These are phyloP conservation scores for Nakazawaea molendinolei DNA, from an alignment of 805 yeast genomes.

Conservation along the genomic window DNA sequence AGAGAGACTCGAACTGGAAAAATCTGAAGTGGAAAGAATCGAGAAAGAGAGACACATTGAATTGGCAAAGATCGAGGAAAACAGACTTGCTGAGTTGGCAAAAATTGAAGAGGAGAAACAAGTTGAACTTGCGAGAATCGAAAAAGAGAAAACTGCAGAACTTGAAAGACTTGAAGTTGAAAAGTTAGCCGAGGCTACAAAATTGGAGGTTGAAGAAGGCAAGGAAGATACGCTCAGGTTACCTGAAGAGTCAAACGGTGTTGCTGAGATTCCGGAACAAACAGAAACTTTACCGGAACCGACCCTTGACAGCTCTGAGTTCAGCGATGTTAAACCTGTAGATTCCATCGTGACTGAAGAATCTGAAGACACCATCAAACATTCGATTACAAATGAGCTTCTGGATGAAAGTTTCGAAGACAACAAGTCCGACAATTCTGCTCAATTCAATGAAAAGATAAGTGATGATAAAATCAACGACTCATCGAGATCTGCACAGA, in stretches of 20 bases:
- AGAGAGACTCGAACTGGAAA: slow-evolving; percentile 16
- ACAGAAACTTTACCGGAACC: slow-evolving; percentile 1
- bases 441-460: not conserved
- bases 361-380: not conserved
- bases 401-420: not conserved
- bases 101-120: slow-evolving; percentile 11
- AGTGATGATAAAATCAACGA: too few species aligned
- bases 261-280: slow-evolving; percentile 8
- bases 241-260: too few species aligned
- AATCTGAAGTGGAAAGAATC: slow-evolving; percentile 2
- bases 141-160: too few species aligned
- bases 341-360: too few species aligned
- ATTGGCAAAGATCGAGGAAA: slow-evolving; percentile 1
- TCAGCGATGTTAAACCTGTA: not conserved
- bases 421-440: slow-evolving; percentile 1
- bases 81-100: not conserved
- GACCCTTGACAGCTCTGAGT: not conserved
- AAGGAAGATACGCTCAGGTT: too few species aligned
- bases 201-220: too few species aligned
- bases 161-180: not conserved
- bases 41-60: slow-evolving; percentile 2
- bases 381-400: not conserved
- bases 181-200: not conserved
- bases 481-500: slow-evolving; percentile 5
- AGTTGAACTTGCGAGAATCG: slow-evolving; percentile 14